Conservation (phyloP, 129 eudicot genomes). For the Escallonia rubra region DNA sequence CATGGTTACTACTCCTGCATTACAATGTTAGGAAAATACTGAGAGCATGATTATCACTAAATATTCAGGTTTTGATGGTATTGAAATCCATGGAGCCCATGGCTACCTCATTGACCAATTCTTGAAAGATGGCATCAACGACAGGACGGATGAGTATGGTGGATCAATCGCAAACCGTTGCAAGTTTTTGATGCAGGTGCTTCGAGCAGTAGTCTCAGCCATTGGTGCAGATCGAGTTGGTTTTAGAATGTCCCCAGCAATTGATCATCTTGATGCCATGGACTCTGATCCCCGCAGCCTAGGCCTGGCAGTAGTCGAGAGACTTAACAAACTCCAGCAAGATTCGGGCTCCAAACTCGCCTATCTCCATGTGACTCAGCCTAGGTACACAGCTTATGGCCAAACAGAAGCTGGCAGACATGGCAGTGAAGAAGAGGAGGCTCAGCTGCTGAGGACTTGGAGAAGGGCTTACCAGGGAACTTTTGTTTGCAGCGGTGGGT, state of each 20-base stretch:
- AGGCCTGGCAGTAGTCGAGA: slow-evolving; percentile 66
- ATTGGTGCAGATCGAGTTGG: slow-evolving; percentile 69
- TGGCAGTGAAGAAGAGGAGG: slow-evolving; percentile 71
- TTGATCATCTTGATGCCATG: slow-evolving; percentile 90
- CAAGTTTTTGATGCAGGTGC: slow-evolving; percentile 59
- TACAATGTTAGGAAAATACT: no score
- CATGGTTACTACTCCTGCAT: no score
- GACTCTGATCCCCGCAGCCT: slow-evolving; percentile 78
- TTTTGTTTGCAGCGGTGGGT: slow-evolving; percentile 81
- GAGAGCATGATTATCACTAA: no score
- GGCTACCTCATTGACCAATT: slow-evolving; percentile 94
- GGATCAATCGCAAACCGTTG: slow-evolving; percentile 78
- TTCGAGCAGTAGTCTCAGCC: slow-evolving; percentile 54
- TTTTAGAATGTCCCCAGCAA: slow-evolving; percentile 85
- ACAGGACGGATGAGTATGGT: slow-evolving; percentile 72
- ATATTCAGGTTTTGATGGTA: slow-evolving; percentile 76
- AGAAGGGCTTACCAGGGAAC: slow-evolving; percentile 63
- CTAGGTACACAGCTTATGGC: slow-evolving; percentile 88
- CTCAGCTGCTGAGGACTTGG: slow-evolving; percentile 46
- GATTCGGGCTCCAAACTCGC: slow-evolving; percentile 38
- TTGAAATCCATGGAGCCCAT: slow-evolving; percentile 95
- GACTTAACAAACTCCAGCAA: slow-evolving; percentile 52
- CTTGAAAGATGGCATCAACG: slow-evolving; percentile 79
- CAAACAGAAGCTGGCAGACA: slow-evolving; percentile 75
- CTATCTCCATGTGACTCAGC: slow-evolving; percentile 90